Evolutionary conservation across 1,284 basidiomycete genomes (phyloP), one percentile per base, ranked within the genome.

Genomic region (Apiotrichum gamsii): DNA sequence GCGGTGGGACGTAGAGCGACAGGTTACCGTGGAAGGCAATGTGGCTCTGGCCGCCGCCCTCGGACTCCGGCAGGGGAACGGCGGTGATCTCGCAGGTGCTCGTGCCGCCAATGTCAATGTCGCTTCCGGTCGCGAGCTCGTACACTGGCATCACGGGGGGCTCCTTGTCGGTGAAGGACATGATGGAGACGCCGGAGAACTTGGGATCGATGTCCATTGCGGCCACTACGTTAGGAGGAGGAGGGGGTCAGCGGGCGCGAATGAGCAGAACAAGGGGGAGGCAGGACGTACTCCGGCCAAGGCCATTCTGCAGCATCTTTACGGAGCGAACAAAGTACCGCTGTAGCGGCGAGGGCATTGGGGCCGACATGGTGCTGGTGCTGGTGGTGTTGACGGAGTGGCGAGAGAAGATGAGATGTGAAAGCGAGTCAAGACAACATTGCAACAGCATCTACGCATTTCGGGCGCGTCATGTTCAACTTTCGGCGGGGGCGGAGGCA

Each of bases 21-120:
- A 71, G 51, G 28, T 58, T 61, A 15, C 69, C 69, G 41, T 67
- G 60, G 50, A 71, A 67, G 8, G 66, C 59, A 20, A 61, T 30
- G 49, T 71, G 64, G 3, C 59, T 59, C n/a, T 16, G 33, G 28
- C 11, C 6, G 10, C 34, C 28, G 5, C n/a, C n/a, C 29, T 19
- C 29, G 4, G 18, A 19, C 1, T 28, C 29, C 2, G 19, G 8
- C 10, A 36, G 28, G 21, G 30, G 33, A 15, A 70, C 62, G 15
- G 57, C 47, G 18, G 65, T 60, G 29, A 71, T 52, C 9, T 49
- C 43, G 19, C 51, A 57, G 2, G 64, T 68, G 2, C 61, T 65
- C 38, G 60, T 45, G 10, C 70, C 70, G 13, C 70, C 70, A 28
- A 72, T 70, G 59, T 72, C 70, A 8, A 45, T 35, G 49, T 72